Percentiles rank a stretch among this genome's conserved stretches.
Conservation (phyloP, 306 rosid genomes). For the Lathyrus sativus region DNA sequence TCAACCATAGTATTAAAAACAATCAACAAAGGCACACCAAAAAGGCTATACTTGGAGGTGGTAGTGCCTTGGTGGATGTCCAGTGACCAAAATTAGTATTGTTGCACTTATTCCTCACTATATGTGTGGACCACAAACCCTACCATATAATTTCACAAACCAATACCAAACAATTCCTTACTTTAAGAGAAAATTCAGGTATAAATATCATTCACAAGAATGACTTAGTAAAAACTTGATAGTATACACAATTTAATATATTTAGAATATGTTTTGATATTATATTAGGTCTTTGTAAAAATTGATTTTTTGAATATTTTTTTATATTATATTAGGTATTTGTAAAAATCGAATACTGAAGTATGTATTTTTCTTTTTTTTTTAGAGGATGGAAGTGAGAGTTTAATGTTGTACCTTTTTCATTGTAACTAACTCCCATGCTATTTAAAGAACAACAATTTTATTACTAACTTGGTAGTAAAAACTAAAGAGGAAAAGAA, state of each 20-base stretch:
- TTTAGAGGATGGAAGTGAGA: constrained; percentile 8
- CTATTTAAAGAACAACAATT: constrained; percentile 19
- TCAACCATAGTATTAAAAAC: constrained; percentile 39
- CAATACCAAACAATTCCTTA: constrained; percentile 10
- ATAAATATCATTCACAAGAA: too few relatives aligned
- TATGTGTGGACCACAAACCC: constrained; percentile 43
- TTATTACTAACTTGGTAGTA: background rate
- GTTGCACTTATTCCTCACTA: constrained; percentile 42
- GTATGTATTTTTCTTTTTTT: too few relatives aligned
- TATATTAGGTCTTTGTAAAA: too few relatives aligned
- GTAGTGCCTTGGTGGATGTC: constrained; percentile 42
- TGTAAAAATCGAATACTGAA: too few relatives aligned
- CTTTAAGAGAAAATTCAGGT: background rate
- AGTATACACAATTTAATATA: too few relatives aligned
- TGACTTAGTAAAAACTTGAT: too few relatives aligned
- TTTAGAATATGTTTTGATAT: too few relatives aligned
- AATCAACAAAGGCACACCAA: constrained; percentile 42
- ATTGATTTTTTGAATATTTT: too few relatives aligned
- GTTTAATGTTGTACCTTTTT: constrained; percentile 14
- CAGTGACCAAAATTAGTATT: constrained; percentile 40
- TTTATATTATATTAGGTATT: too few relatives aligned
- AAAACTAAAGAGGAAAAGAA: background rate
- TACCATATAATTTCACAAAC: constrained; percentile 22
- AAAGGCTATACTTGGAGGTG: constrained; percentile 37
- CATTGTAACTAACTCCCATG: constrained; percentile 18